Conservation (phyloP, 257 asterid species). For the Scutellaria galericulata region DNA sequence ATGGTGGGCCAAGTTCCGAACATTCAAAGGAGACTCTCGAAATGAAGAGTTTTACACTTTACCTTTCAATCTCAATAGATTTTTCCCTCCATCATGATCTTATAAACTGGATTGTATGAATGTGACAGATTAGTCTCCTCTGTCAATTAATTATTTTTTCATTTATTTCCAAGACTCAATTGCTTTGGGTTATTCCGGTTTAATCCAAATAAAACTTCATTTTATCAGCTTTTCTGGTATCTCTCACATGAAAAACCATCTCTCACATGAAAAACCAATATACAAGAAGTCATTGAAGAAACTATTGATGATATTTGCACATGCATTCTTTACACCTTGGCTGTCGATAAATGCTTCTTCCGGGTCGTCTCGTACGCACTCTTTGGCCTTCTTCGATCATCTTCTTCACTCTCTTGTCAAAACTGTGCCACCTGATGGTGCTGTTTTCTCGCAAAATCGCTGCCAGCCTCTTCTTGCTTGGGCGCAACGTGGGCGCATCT, state of each 20-base stretch:
- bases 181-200: slow-evolving; percentile 56
- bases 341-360: slow-evolving; percentile 75
- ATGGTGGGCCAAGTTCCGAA: slow-evolving; percentile 95
- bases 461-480: slow-evolving; percentile 86
- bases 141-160: slow-evolving; percentile 57
- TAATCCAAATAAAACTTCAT: slow-evolving; percentile 46
- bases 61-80: slow-evolving; percentile 93
- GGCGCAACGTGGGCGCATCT: slow-evolving; percentile 76
- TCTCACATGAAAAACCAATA: not conserved
- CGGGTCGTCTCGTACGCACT: slow-evolving; percentile 46
- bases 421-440: slow-evolving; percentile 64
- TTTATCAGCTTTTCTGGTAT: not conserved
- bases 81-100: slow-evolving; percentile 92
- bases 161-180: slow-evolving; percentile 25
- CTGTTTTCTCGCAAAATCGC: slow-evolving; percentile 65
- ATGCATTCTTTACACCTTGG: slow-evolving; percentile 78
- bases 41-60: slow-evolving; percentile 97
- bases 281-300: not conserved
- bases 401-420: slow-evolving; percentile 65
- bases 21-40: slow-evolving; percentile 89
- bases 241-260: not conserved
- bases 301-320: slow-evolving; percentile 59
- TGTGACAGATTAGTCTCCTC: slow-evolving; percentile 52
- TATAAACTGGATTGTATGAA: slow-evolving; percentile 15
- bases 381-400: slow-evolving; percentile 88